A percentile compares a stretch with the other conserved stretches of the same genome.
These are phyloP conservation scores for Lasiodiplodia hormozganensis DNA, from an alignment of 2,329 filamentous ascomycete species.

Conservation along the genomic window DNA sequence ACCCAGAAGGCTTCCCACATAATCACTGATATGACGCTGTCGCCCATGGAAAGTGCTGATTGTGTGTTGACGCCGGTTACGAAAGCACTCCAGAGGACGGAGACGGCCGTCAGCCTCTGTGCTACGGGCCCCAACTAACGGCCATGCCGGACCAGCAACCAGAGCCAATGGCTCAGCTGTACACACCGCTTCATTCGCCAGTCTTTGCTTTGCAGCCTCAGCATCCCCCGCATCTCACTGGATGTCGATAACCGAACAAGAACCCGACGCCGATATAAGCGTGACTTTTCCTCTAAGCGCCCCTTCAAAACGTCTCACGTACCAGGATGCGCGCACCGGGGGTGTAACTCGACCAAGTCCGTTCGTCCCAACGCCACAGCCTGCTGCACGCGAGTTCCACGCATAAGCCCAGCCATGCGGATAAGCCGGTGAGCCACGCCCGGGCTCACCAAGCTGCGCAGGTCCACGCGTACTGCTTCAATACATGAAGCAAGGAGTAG, in stretches of 20 bases:
- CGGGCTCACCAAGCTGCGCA: neutral
- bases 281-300: slow-evolving; percentile 4
- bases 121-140: neutral
- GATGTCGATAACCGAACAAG: neutral
- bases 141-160: neutral
- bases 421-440: neutral
- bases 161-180: neutral
- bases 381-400: slow-evolving; percentile 16
- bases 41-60: neutral
- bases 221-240: neutral
- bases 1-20: neutral
- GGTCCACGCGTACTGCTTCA: neutral
- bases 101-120: slow-evolving; percentile 1
- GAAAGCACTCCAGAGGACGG: neutral
- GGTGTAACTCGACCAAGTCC: slow-evolving; percentile 14
- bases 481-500: neutral
- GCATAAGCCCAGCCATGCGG: neutral
- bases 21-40: neutral
- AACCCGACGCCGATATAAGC: neutral
- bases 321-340: slow-evolving; percentile 5
- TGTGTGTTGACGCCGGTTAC: neutral
- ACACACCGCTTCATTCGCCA: neutral
- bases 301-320: neutral
- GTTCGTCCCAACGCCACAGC: neutral
- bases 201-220: neutral